Conservation (phyloP, 139 green algal species). For the Edaphochlamys debaryana region DNA sequence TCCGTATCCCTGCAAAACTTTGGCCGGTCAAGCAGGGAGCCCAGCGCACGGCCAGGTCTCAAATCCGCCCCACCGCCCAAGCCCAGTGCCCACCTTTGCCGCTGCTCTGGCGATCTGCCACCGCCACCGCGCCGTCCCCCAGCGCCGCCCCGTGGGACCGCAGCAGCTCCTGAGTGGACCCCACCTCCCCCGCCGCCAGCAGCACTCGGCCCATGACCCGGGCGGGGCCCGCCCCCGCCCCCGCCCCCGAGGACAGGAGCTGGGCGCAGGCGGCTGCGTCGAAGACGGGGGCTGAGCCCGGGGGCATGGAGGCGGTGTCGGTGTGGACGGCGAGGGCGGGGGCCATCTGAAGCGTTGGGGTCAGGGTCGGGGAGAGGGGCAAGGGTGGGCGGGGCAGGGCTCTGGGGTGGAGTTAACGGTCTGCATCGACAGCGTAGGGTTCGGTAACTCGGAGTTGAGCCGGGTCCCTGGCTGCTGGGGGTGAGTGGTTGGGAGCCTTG, state of each 20-base stretch:
- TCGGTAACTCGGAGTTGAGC: too few relatives aligned
- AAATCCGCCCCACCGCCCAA: too few relatives aligned
- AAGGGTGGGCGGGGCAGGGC: not conserved
- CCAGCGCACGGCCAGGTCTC: too few relatives aligned
- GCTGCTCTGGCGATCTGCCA: slow-evolving; percentile 75
- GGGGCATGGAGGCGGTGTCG: not conserved
- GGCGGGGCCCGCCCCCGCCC: not conserved
- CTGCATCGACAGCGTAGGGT: not conserved
- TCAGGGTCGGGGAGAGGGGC: too few relatives aligned
- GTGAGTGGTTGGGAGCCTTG: too few relatives aligned
- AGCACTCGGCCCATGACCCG: slow-evolving; percentile 61
- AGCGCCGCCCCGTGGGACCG: slow-evolving; percentile 46
- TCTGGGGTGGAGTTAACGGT: not conserved
- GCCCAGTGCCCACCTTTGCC: slow-evolving; percentile 70
- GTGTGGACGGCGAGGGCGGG: not conserved
- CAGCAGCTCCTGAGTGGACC: slow-evolving; percentile 77
- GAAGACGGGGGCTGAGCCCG: not conserved
- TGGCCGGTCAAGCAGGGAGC: too few relatives aligned
- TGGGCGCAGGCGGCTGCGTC: slow-evolving; percentile 1
- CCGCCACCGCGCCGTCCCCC: slow-evolving; percentile 69
- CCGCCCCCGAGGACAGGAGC: not conserved
- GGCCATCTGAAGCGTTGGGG: too few relatives aligned
- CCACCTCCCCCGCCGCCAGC: slow-evolving; percentile 49
- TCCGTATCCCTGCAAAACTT: too few relatives aligned
- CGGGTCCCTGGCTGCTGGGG: too few relatives aligned